Evolutionary conservation across 305 asterid species (phyloP).

Genomic region (Fraxinus albicans): DNA sequence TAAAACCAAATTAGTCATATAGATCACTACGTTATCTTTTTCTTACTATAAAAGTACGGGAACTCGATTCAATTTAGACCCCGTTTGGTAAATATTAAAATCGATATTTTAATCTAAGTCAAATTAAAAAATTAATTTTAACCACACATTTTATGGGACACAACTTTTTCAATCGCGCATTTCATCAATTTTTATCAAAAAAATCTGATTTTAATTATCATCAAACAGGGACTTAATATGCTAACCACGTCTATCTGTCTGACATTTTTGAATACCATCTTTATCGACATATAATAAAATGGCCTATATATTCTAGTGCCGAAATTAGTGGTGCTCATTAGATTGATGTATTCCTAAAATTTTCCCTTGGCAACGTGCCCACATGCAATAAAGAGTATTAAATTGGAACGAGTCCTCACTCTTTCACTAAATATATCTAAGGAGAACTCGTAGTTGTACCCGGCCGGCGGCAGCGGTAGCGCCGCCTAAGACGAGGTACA

Average conservation of each 20-base stretch:
- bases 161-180: no score
- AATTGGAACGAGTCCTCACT: not conserved
- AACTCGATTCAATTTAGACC: not conserved
- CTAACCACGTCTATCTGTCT: not conserved
- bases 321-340: not conserved
- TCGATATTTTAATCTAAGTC: no score
- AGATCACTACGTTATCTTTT: not conserved
- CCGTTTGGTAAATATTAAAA: not conserved
- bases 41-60: no score
- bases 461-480: not conserved
- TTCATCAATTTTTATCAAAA: no score
- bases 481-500: not conserved
- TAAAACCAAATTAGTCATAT: not conserved
- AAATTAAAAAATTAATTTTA: no score
- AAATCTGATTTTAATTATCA: no score
- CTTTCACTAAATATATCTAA: not conserved
- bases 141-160: not conserved
- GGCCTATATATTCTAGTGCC: not conserved
- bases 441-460: not conserved
- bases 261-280: not conserved
- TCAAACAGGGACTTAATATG: not conserved
- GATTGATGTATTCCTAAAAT: not conserved
- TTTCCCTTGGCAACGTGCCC: not conserved
- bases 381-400: not conserved
- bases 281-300: not conserved